Conservation (phyloP, 108 stramenopile species). For the Cylindrotheca closterium region DNA sequence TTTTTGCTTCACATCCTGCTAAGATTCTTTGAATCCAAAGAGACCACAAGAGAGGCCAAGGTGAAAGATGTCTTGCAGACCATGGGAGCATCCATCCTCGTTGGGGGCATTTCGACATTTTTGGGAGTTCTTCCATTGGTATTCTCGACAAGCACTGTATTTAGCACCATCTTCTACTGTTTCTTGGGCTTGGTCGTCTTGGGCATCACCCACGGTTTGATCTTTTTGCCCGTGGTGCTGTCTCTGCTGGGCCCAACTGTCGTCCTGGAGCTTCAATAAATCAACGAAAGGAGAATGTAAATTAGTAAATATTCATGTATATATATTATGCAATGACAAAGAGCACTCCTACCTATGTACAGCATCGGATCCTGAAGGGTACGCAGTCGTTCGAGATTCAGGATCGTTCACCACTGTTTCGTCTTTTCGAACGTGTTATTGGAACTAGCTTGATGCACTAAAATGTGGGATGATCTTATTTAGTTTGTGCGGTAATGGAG, state of each 20-base stretch:
- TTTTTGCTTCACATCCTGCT: constrained; percentile 82
- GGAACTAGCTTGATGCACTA: too few relatives aligned
- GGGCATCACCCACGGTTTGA: constrained; percentile 57
- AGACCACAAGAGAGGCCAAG: constrained; percentile 45
- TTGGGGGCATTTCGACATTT: constrained; percentile 72
- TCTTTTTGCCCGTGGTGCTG: constrained; percentile 69
- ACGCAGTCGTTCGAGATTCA: too few relatives aligned
- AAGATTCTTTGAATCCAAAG: constrained; percentile 45
- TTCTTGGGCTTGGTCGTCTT: constrained; percentile 63
- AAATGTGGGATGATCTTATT: too few relatives aligned
- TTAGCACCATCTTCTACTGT: constrained; percentile 50
- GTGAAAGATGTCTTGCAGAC: constrained; percentile 51
- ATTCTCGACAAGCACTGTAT: constrained; percentile 54
- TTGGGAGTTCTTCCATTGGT: constrained; percentile 68
- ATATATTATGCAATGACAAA: too few relatives aligned
- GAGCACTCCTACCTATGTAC: too few relatives aligned
- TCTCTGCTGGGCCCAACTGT: constrained; percentile 49
- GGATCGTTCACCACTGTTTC: too few relatives aligned
- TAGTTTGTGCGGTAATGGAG: too few relatives aligned
- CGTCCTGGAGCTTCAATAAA: not conserved
- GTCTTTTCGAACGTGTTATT: too few relatives aligned
- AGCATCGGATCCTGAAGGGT: too few relatives aligned
- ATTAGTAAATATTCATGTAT: too few relatives aligned
- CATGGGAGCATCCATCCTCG: constrained; percentile 68
- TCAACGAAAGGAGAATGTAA: too few relatives aligned